These are phyloP conservation scores for Funneliformis caledonium DNA, from an alignment of 371 early-diverging fungal species.

Conservation along the genomic window DNA sequence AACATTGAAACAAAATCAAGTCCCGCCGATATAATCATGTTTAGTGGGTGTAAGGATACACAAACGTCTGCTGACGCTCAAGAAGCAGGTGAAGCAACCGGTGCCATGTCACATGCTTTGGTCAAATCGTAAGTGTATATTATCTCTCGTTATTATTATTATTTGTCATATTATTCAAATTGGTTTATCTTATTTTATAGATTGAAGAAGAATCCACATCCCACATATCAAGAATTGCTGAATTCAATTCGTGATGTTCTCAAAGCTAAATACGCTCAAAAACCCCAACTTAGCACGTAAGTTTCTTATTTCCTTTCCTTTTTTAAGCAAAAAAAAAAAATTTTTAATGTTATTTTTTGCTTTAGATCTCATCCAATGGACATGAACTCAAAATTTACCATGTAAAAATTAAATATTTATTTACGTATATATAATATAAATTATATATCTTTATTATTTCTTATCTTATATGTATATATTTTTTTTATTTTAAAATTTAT, in stretches of 20 bases:
- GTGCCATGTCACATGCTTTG: slow-evolving; percentile 85
- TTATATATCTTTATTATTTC: no score
- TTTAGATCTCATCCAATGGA: slow-evolving; percentile 60
- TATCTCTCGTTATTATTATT: no score
- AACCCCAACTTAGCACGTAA: slow-evolving; percentile 67
- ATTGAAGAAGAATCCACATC: slow-evolving; percentile 33
- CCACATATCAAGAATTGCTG: slow-evolving; percentile 68
- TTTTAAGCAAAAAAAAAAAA: no score
- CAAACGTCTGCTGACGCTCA: slow-evolving; percentile 80
- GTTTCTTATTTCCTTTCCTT: not conserved
- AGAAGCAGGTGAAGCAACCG: slow-evolving; percentile 56
- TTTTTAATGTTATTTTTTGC: no score
- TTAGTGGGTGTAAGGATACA: slow-evolving; percentile 84
- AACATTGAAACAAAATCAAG: slow-evolving; percentile 58
- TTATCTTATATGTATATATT: no score
- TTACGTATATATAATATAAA: no score
- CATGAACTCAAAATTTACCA: slow-evolving; percentile 47
- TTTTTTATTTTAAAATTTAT: no score
- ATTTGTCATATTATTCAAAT: not conserved
- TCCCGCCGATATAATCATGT: slow-evolving; percentile 83
- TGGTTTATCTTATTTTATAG: not conserved
- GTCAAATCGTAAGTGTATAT: slow-evolving; percentile 48
- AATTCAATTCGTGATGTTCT: slow-evolving; percentile 59
- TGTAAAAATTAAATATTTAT: slow-evolving; percentile 18
- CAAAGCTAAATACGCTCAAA: slow-evolving; percentile 64